Evolutionary conservation across 2,329 filamentous ascomycete genomes (phyloP).

Genomic region (Xylariales sp.): DNA sequence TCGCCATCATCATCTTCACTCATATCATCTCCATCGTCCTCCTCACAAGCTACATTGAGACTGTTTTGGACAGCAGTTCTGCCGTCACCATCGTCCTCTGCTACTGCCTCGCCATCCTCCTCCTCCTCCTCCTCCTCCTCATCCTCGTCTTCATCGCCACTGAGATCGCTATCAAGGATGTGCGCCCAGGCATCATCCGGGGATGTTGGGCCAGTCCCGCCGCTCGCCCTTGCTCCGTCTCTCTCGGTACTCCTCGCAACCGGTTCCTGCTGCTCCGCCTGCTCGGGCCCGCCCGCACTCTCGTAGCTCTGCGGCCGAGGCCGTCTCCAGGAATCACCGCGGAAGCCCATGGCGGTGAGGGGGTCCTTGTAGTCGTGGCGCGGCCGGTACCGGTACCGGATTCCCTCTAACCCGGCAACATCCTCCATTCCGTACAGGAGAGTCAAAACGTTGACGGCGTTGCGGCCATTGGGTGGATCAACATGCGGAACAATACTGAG

Average conservation of each 20-base stretch:
- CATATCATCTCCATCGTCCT: too few species aligned
- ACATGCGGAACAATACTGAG: constrained; percentile 21
- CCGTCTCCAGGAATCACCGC: background rate
- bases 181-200: constrained; percentile 21
- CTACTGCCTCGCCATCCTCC: constrained; percentile 15
- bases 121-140: constrained; percentile 10
- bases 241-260: constrained; percentile 15
- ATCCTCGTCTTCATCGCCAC: constrained; percentile 14
- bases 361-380: constrained; percentile 4
- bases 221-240: constrained; percentile 16
- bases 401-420: constrained; percentile 13
- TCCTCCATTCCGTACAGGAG: constrained; percentile 24
- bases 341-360: constrained; percentile 5
- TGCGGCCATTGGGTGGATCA: constrained; percentile 15
- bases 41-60: too few species aligned
- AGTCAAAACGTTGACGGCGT: constrained; percentile 16
- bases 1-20: too few species aligned
- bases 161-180: constrained; percentile 21
- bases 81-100: constrained; percentile 12
- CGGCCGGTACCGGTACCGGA: constrained; percentile 10
- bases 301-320: background rate
- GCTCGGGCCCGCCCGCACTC: background rate
- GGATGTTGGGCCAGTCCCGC: too few species aligned
- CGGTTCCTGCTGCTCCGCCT: constrained; percentile 11
- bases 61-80: too few species aligned